phyloP scores from a whole-genome alignment of 1,284 basidiomycete genomes.

The Clitocybe nebularis region DNA sequence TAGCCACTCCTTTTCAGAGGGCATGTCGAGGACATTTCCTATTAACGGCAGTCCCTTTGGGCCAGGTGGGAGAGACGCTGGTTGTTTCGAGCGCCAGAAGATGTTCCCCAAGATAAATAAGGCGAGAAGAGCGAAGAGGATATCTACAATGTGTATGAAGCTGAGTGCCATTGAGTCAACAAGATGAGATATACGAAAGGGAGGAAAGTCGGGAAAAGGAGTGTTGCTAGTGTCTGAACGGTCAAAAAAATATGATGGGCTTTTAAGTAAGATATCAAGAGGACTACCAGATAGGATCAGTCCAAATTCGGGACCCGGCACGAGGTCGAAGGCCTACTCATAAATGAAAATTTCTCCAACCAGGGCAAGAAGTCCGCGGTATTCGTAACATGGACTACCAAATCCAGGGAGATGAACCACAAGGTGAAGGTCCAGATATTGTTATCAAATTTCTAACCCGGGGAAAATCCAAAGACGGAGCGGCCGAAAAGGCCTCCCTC shows the following conservation, averaged over 20 bases:
- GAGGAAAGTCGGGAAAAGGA: conserved; percentile 19
- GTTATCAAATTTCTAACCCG: conserved; percentile 1
- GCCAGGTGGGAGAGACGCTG: conserved; percentile 42
- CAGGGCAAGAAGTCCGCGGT: conserved; percentile 36
- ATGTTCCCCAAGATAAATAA: conserved; percentile 30
- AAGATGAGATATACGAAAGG: conserved; percentile 14
- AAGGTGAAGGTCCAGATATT: conserved; percentile 32
- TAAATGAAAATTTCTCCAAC: conserved; percentile 14
- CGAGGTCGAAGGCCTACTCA: conserved; percentile 17
- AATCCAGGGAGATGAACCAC: conserved; percentile 22
- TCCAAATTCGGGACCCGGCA: conserved; percentile 30
- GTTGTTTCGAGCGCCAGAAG: conserved; percentile 19
- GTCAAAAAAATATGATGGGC: conserved; percentile 9
- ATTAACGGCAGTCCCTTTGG: conserved; percentile 48
- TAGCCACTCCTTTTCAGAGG: conserved; percentile 47
- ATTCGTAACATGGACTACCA: conserved; percentile 26
- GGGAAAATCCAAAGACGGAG: conserved; percentile 1
- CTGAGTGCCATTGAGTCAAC: conserved; percentile 22
- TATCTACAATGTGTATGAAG: conserved; percentile 25
- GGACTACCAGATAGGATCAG: conserved; percentile 31
- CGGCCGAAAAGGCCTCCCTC: not conserved
- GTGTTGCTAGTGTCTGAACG: conserved; percentile 8
- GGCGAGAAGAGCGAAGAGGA: conserved; percentile 27
- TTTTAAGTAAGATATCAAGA: conserved; percentile 17
- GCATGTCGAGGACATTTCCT: conserved; percentile 54